Evolutionary conservation across 73 alveolate species (phyloP), one percentile per base, ranked within the genome.

Genomic region (Uronychia binucleata): DNA sequence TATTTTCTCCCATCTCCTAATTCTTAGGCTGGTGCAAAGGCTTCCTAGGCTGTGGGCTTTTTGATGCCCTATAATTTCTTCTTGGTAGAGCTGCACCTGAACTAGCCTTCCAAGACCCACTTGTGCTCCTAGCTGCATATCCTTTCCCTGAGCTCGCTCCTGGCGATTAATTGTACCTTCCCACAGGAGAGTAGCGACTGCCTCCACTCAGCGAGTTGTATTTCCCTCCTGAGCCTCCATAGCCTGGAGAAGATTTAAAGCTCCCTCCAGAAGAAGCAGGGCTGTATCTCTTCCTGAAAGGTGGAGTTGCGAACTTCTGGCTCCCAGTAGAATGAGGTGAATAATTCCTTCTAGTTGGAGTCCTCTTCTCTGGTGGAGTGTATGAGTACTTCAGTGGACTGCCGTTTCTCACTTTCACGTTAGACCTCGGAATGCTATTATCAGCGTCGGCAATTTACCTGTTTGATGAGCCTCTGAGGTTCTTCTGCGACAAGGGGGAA

Each of bases 251-350:
- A 46, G 67, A 46, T 19, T 46, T 46, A 19, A 46, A 46, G 19
- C 67, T 46, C 19, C 67, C 67, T 46, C 67, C 67, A 46, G 67
- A 46, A 46, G 67, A 46, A 46, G 67, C 67, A 46, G 67, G 67
- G 19, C 67, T 46, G 67, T 11, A 46, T 46, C 67, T 46, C 67
- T 19, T 46, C 19, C 67, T 46, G 19, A 11, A 46, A 19, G 19
- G n/a, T 11, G 67, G 67, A 11, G 67, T 46, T 5, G 5, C 19
- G 19, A 46, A 46, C 67, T 46, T 46, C 67, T 46, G 67, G 19
- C 67, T 46, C 67, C 67, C 67, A 46, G 67, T 46, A 46, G 67
- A 46, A 5, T 46, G 19, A 46, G 67, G 67, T 46, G 67, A 46
- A 46, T 46, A 46, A 46, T 46, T 46, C 19, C 67, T 46, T 46